phyloP scores from a whole-genome alignment of 179 eudicot species.

The Nepenthes alata region DNA sequence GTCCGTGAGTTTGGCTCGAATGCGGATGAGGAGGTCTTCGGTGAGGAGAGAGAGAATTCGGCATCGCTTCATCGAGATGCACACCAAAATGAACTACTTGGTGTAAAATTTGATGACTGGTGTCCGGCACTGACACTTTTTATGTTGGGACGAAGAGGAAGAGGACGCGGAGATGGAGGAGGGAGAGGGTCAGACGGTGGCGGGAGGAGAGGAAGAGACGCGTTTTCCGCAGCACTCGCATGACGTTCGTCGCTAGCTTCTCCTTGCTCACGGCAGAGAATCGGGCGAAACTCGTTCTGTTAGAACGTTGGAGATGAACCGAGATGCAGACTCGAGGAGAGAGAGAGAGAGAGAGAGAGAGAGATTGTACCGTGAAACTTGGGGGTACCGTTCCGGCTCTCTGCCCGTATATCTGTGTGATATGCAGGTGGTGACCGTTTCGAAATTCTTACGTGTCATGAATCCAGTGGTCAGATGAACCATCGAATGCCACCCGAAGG shows the following conservation, averaged over 20 bases:
- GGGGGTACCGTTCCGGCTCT: too few relatives aligned
- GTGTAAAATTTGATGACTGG: background rate
- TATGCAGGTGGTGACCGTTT: too few relatives aligned
- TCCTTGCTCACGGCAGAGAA: background rate
- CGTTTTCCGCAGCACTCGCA: slow-evolving; percentile 12
- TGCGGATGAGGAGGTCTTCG: slow-evolving; percentile 43
- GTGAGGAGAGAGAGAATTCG: slow-evolving; percentile 28
- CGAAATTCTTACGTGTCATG: too few relatives aligned
- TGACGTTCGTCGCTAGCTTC: background rate
- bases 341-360: too few relatives aligned
- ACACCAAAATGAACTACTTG: background rate
- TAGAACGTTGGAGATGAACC: too few relatives aligned
- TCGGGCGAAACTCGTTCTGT: background rate
- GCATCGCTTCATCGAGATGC: background rate
- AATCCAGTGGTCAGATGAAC: too few relatives aligned
- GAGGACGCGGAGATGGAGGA: slow-evolving; percentile 27
- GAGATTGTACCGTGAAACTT: too few relatives aligned
- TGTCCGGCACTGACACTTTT: background rate
- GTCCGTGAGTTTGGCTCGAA: slow-evolving; percentile 25
- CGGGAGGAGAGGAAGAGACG: slow-evolving; percentile 10
- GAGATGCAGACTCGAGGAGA: too few relatives aligned
- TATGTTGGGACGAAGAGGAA: slow-evolving; percentile 37
- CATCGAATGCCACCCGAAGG: too few relatives aligned
- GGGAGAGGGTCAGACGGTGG: slow-evolving; percentile 13
- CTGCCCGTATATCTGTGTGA: too few relatives aligned